These are phyloP conservation scores for Wickerhamomyces canadensis DNA, from an alignment of 805 yeast species.

Conservation along the genomic window DNA sequence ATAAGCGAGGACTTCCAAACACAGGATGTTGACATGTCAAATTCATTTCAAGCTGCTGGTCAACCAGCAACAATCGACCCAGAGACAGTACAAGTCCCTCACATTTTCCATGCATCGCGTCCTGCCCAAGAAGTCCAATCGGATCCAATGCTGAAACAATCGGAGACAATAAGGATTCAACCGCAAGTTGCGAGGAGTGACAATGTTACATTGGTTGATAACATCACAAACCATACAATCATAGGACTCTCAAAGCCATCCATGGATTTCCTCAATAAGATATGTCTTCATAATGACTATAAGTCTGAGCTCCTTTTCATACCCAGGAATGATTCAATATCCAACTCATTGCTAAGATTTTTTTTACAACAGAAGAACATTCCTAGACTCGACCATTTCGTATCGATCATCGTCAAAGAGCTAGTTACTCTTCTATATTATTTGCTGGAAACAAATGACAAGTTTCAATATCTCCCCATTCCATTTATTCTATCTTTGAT, in stretches of 20 bases:
- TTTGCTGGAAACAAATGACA: conserved; percentile 1
- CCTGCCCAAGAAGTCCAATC: too few species aligned
- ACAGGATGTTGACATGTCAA: conserved; percentile 3
- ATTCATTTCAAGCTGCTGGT: too few species aligned
- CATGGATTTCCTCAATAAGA: conserved; percentile 29
- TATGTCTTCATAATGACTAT: conserved; percentile 15
- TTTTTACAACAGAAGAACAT: conserved; percentile 37
- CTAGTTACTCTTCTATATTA: conserved; percentile 26
- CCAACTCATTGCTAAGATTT: conserved; percentile 32
- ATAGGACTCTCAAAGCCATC: conserved; percentile 30
- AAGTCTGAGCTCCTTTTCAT: conserved; percentile 14
- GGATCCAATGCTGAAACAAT: not conserved
- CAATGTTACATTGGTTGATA: conserved; percentile 31
- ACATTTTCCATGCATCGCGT: too few species aligned
- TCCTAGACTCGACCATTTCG: conserved; percentile 43
- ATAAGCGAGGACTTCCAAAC: conserved; percentile 5
- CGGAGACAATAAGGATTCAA: conserved; percentile 4
- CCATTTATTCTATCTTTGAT: conserved; percentile 60
- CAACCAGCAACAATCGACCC: too few species aligned
- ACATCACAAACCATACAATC: conserved; percentile 28
- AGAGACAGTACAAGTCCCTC: too few species aligned
- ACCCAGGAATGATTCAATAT: conserved; percentile 30
- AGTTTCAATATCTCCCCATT: conserved; percentile 29
- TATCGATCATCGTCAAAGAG: conserved; percentile 36
- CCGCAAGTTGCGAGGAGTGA: conserved; percentile 26